Conservation (phyloP, 345 rosid genomes). For the Citrus mangshanensis region DNA sequence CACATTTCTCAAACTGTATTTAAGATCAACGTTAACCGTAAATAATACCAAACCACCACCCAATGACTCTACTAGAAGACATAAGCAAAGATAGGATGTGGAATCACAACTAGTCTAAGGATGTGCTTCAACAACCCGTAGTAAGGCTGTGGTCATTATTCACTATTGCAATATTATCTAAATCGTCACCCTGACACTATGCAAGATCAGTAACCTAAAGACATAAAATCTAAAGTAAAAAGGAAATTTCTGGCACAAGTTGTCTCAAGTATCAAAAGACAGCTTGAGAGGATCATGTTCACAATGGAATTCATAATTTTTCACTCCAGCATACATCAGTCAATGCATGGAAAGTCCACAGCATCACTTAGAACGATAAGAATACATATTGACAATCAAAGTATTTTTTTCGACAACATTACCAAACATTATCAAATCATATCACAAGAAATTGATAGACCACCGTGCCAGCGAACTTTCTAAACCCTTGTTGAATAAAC, state of each 20-base stretch:
- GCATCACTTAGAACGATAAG: background rate
- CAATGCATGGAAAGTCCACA: background rate
- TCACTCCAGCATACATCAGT: background rate
- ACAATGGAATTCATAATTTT: background rate
- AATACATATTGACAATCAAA: background rate
- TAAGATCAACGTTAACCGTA: background rate
- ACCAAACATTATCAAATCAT: constrained; percentile 1
- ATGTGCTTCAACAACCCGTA: background rate
- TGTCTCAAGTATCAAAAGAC: background rate
- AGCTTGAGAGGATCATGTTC: background rate
- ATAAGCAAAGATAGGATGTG: background rate
- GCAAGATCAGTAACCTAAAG: background rate
- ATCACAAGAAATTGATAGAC: background rate
- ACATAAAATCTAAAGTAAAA: background rate
- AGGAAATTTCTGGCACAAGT: background rate
- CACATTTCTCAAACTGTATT: background rate
- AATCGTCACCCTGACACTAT: background rate
- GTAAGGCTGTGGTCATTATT: background rate
- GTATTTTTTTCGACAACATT: background rate
- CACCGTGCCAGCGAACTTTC: background rate
- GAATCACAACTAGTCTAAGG: background rate
- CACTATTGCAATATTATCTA: background rate
- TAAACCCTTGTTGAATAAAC: background rate
- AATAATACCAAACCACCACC: background rate
- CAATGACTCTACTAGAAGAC: background rate